A percentile compares a stretch with the other conserved stretches of the same genome.
Evolutionary conservation across 2,329 filamentous ascomycete genomes (phyloP).

Genomic region (Fusarium hainanense): DNA sequence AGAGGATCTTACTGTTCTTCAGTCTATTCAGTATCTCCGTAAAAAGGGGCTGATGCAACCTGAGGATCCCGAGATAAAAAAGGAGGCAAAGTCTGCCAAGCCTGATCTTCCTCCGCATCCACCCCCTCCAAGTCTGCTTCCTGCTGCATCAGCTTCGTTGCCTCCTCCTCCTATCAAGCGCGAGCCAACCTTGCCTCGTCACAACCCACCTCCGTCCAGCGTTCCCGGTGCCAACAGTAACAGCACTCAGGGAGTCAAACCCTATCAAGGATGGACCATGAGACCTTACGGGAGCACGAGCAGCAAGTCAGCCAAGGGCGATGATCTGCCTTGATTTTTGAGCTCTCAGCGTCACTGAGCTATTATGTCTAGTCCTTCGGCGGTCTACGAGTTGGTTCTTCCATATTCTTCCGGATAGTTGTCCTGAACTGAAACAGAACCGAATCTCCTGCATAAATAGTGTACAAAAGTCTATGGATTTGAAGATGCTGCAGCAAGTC

Average conservation of each 20-base stretch:
- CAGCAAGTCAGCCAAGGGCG: conserved; percentile 48
- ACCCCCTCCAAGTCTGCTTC: conserved; percentile 49
- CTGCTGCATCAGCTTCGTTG: conserved; percentile 53
- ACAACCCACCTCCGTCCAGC: conserved; percentile 49
- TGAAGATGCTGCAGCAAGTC: too few species aligned
- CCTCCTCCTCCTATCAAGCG: conserved; percentile 51
- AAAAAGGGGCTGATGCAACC: conserved; percentile 65
- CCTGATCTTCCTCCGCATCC: conserved; percentile 27
- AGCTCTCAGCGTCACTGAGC: background rate
- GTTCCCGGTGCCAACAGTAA: conserved; percentile 48
- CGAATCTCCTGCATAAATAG: background rate
- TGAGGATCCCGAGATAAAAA: conserved; percentile 29
- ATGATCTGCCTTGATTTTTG: conserved; percentile 49
- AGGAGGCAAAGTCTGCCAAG: conserved; percentile 35
- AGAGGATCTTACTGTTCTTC: conserved; percentile 73
- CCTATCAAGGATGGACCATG: conserved; percentile 54
- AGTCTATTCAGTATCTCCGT: conserved; percentile 73
- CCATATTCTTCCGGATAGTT: conserved; percentile 40
- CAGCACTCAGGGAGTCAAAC: conserved; percentile 48
- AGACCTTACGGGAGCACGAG: conserved; percentile 52
- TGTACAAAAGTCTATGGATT: conserved; percentile 9
- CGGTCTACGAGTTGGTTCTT: background rate
- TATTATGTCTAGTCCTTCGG: background rate
- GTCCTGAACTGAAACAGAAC: conserved; percentile 27
- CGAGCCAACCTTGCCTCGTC: conserved; percentile 48